A percentile compares a stretch with the other conserved stretches of the same genome.
Conservation (phyloP, 495 filamentous ascomycete species). For the Penicillium roqueforti region DNA sequence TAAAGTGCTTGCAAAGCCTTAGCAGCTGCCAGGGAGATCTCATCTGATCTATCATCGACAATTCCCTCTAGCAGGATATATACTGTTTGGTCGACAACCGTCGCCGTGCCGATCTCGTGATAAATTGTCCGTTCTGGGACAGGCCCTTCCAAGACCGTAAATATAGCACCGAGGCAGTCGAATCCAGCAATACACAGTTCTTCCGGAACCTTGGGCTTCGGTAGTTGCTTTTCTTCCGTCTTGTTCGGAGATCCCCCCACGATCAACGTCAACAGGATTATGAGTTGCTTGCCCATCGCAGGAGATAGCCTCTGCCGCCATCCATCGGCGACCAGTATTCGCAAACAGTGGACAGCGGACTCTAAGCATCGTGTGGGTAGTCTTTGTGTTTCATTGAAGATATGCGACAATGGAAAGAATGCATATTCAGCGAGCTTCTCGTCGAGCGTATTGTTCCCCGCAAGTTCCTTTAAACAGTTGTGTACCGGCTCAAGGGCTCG, state of each 20-base stretch:
- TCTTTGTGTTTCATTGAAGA: conserved; percentile 70
- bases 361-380: conserved; percentile 73
- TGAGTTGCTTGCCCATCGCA: conserved; percentile 73
- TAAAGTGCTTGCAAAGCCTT: conserved; percentile 60
- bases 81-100: conserved; percentile 79
- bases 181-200: conserved; percentile 64
- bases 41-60: conserved; percentile 52
- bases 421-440: conserved; percentile 85
- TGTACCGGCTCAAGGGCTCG: conserved; percentile 52
- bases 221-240: conserved; percentile 24
- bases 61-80: conserved; percentile 73
- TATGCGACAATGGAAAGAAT: conserved; percentile 87
- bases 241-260: conserved; percentile 64
- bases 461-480: conserved; percentile 48
- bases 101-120: conserved; percentile 48
- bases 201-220: conserved; percentile 51
- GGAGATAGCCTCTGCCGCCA: conserved; percentile 66
- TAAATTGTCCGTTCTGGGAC: conserved; percentile 56
- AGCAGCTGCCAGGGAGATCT: conserved; percentile 64
- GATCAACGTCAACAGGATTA: conserved; percentile 79
- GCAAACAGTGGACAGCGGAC: conserved; percentile 65
- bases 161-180: conserved; percentile 51
- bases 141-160: conserved; percentile 37
- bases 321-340: conserved; percentile 66
- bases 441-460: conserved; percentile 56